A percentile compares a stretch with the other conserved stretches of the same genome.
Evolutionary conservation across 345 rosid genomes (phyloP).

Genomic region (Luvunga scandens): DNA sequence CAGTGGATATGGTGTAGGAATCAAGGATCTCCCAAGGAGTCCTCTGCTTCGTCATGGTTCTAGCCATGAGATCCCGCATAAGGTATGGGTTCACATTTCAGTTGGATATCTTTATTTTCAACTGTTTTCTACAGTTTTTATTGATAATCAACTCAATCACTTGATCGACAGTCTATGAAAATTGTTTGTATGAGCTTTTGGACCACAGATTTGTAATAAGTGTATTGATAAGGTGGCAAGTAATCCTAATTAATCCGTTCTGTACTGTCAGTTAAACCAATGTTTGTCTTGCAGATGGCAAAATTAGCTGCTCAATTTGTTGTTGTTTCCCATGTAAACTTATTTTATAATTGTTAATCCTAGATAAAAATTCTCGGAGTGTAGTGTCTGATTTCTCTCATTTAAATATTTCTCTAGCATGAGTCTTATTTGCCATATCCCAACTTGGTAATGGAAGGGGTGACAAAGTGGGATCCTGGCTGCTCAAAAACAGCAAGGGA

Average conservation of each 20-base stretch:
- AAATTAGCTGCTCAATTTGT: background rate
- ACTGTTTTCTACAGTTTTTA: background rate
- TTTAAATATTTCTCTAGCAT: background rate
- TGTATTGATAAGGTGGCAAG: background rate
- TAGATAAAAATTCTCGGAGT: background rate
- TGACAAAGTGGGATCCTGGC: conserved; percentile 40
- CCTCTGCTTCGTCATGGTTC: background rate
- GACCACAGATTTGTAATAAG: background rate
- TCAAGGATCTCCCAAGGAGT: background rate
- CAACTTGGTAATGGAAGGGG: conserved; percentile 32
- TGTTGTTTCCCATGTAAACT: background rate
- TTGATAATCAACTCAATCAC: background rate
- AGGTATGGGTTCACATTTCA: background rate
- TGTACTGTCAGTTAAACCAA: background rate
- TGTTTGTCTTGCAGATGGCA: background rate
- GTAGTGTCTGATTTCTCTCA: background rate
- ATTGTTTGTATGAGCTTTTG: background rate
- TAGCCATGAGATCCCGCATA: background rate
- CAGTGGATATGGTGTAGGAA: background rate
- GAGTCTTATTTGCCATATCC: conserved; percentile 12
- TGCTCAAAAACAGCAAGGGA: conserved; percentile 29
- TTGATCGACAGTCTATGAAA: background rate
- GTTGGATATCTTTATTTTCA: background rate
- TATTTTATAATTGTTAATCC: background rate
- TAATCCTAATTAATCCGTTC: background rate